Percentiles rank a stretch among this genome's conserved stretches.
Conservation (phyloP, 192 early-diverging fungal species). For the Podila epigama region DNA sequence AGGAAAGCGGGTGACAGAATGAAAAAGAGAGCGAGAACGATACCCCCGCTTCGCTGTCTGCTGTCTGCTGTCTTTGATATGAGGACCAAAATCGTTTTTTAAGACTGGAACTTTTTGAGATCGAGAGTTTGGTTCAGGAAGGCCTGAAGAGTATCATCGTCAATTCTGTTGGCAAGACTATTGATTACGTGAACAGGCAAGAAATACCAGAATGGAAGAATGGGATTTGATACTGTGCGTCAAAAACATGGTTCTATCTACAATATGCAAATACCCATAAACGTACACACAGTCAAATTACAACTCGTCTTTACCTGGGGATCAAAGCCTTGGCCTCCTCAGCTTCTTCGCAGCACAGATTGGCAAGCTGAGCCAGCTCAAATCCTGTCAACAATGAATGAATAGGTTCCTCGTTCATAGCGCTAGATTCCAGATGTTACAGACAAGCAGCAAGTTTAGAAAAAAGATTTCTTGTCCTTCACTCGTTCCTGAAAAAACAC, state of each 20-base stretch:
- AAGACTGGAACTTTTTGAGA: slow-evolving; percentile 81
- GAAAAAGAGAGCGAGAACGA: no score
- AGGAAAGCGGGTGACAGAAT: no score
- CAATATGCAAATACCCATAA: no score
- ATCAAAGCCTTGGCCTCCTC: slow-evolving; percentile 93
- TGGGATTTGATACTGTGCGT: no score
- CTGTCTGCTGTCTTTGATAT: background rate
- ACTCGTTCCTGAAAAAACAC: background rate
- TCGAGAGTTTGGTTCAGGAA: slow-evolving; percentile 84
- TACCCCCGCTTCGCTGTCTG: background rate
- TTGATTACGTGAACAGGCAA: background rate
- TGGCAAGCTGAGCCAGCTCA: slow-evolving; percentile 90
- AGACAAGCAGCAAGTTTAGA: no score
- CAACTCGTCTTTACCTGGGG: slow-evolving; percentile 69
- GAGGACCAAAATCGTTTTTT: slow-evolving; percentile 15
- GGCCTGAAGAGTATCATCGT: slow-evolving; percentile 77
- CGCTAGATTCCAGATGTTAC: slow-evolving; percentile 11
- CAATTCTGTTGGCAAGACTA: slow-evolving; percentile 78
- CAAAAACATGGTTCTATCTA: no score
- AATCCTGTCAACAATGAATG: slow-evolving; percentile 69
- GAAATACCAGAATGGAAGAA: background rate
- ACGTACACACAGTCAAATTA: background rate
- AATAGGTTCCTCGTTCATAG: slow-evolving; percentile 49
- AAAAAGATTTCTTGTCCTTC: no score
- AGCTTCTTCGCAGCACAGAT: slow-evolving; percentile 88